Evolutionary conservation across 805 yeast genomes (phyloP).

Genomic region (Kodamaea restingae): DNA sequence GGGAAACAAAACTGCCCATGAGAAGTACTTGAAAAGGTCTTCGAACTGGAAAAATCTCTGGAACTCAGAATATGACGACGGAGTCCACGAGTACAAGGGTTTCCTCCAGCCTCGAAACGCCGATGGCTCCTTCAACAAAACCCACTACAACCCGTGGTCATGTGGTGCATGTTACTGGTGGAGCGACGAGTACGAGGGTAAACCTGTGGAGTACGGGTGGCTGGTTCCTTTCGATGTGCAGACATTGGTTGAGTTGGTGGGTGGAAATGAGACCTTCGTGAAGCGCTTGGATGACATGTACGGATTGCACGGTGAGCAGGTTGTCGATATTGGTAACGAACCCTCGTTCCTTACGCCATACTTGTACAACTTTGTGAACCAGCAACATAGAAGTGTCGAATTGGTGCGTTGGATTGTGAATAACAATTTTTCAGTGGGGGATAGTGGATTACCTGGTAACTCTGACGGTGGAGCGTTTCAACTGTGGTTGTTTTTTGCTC

Average conservation of each 20-base stretch:
- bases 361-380: slow-evolving; percentile 28
- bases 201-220: slow-evolving; percentile 34
- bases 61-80: slow-evolving; percentile 23
- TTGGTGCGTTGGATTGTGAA: slow-evolving; percentile 25
- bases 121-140: slow-evolving; percentile 23
- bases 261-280: slow-evolving; percentile 22
- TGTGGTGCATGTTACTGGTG: slow-evolving; percentile 35
- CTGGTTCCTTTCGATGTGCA: slow-evolving; percentile 31
- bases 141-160: slow-evolving; percentile 25
- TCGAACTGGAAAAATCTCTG: slow-evolving; percentile 34
- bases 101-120: slow-evolving; percentile 31
- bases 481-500: slow-evolving; percentile 30
- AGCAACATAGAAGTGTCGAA: slow-evolving; percentile 26
- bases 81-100: slow-evolving; percentile 22
- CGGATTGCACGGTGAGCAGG: slow-evolving; percentile 20
- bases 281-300: slow-evolving; percentile 34
- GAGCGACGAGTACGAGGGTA: slow-evolving; percentile 30
- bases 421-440: slow-evolving; percentile 22
- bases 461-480: slow-evolving; percentile 40
- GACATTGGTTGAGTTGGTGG: slow-evolving; percentile 23
- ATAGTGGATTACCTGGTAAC: slow-evolving; percentile 32
- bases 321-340: slow-evolving; percentile 35
- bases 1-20: slow-evolving; percentile 16
- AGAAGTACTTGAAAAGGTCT: slow-evolving; percentile 28
- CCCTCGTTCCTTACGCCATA: slow-evolving; percentile 35